Evolutionary conservation across 2,329 filamentous ascomycete species (phyloP), one percentile per base, ranked within the genome.

Genomic region (Phialophora macrospora): DNA sequence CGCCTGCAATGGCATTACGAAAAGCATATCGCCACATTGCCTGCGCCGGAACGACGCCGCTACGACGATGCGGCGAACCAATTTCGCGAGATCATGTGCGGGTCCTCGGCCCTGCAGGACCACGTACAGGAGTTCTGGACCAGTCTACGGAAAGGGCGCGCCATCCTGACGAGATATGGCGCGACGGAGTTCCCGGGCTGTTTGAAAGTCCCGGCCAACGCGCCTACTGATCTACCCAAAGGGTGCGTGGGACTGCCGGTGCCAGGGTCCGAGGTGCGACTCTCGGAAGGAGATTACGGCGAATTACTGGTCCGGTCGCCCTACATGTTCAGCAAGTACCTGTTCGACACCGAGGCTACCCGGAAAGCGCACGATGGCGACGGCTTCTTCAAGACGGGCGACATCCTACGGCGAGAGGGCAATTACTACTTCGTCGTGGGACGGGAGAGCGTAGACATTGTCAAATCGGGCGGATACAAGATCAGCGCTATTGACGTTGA

Each of bases 401-500:
- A 51, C 24, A 51, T 51, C 14, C 48, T 51, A 14, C 48, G 22
- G 20, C 20, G 48, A 26, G 48, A 51, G 14, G 48, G 48, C 22
- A 51, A 51, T 22, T 51, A 51, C 20, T 51, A 51, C 24, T 51
- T 51, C 48, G 48, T 51, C 20, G 48, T 51, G 1, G 48, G 48
- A 72, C 77, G n/a, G 77, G 76, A 11, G 79, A 75, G 70, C 81
- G 72, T 81, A 12, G 80, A 82, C 65, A 82, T 83, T 24, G 80
- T 84, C 70, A 83, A 83, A 66, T 79, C 77, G 3, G 80, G 81
- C 6, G 81, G 81, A 0, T 82, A 82, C 70, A 83, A 83, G 73
- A 80, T 83, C 56, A 80, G 77, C 54, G 72, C 41, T 72, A 82
- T 4, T 1, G 82, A 83, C 48, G 79, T 83, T 52, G 81, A 83